Percentiles rank a stretch among this genome's conserved stretches.
phyloP scores from a whole-genome alignment of 768 basidiomycete species.

The Leccinum olivaceopallidum region DNA sequence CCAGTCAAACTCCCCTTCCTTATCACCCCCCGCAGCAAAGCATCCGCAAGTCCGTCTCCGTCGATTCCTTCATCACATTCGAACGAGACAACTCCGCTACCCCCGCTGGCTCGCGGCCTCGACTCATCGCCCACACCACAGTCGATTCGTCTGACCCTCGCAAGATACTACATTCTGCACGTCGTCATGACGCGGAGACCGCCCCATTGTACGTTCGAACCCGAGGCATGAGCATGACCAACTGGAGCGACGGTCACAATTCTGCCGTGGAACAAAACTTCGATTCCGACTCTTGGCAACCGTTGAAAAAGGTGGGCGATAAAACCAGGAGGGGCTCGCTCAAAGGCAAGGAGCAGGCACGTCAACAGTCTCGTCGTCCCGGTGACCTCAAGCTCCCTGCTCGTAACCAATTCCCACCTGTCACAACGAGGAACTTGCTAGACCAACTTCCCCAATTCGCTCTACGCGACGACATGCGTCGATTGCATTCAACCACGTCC shows the following conservation, averaged over 20 bases:
- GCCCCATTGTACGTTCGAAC: constrained; percentile 43
- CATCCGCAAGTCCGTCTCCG: constrained; percentile 75
- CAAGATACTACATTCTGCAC: constrained; percentile 29
- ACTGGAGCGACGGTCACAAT: constrained; percentile 42
- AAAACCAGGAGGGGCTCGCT: constrained; percentile 49
- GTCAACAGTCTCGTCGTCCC: constrained; percentile 43
- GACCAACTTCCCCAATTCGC: constrained; percentile 39
- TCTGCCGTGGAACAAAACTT: constrained; percentile 44
- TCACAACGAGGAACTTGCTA: constrained; percentile 29
- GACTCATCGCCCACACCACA: constrained; percentile 38
- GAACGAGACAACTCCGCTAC: constrained; percentile 37
- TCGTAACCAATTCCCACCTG: constrained; percentile 44
- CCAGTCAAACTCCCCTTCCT: constrained; percentile 4
- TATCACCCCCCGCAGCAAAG: constrained; percentile 29
- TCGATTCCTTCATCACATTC: constrained; percentile 67
- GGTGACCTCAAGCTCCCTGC: constrained; percentile 67
- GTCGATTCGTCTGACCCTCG: constrained; percentile 36
- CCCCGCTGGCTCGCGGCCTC: constrained; percentile 36
- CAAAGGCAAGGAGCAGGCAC: constrained; percentile 45
- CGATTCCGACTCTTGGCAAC: constrained; percentile 55
- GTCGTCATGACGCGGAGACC: constrained; percentile 26
- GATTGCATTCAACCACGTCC: constrained; percentile 40
- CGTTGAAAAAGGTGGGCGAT: constrained; percentile 40
- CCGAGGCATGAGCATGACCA: constrained; percentile 58
- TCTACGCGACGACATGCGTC: constrained; percentile 39